Evolutionary conservation across 371 early-diverging fungal species (phyloP).

Genomic region (Mortierella sp.): DNA sequence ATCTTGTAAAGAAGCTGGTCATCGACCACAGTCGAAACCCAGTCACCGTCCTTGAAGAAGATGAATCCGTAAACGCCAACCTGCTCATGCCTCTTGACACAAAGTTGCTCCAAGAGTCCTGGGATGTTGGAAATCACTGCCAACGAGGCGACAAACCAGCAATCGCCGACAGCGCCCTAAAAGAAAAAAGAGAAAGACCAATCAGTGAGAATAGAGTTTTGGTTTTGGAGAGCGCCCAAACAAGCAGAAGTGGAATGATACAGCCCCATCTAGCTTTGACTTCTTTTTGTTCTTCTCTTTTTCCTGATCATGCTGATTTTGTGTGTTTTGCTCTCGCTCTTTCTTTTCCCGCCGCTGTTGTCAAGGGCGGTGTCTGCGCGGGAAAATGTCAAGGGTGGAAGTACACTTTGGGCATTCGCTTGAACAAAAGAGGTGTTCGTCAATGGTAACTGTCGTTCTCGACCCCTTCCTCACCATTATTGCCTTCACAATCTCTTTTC

Average conservation of each 20-base stretch:
- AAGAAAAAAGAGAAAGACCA: background rate
- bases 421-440: too few relatives aligned
- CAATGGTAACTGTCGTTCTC: too few relatives aligned
- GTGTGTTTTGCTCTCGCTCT: background rate
- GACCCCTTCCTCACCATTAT: too few relatives aligned
- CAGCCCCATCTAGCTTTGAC: background rate
- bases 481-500: background rate
- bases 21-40: slow-evolving; percentile 76
- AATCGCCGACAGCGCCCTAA: slow-evolving; percentile 60
- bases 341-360: slow-evolving; percentile 7
- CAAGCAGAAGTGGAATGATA: background rate
- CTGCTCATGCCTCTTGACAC: slow-evolving; percentile 23
- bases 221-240: background rate
- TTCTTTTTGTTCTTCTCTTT: background rate
- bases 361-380: background rate
- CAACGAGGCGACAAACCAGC: slow-evolving; percentile 67
- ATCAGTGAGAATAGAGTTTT: background rate
- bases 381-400: background rate
- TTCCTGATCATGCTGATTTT: background rate
- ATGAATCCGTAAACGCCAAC: slow-evolving; percentile 66
- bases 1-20: slow-evolving; percentile 65
- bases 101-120: slow-evolving; percentile 58
- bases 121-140: slow-evolving; percentile 66
- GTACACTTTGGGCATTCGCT: background rate
- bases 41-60: slow-evolving; percentile 68